A percentile compares a stretch with the other conserved stretches of the same genome.
Conservation (phyloP, 441 rosid genomes). For the Jatropha podagrica region DNA sequence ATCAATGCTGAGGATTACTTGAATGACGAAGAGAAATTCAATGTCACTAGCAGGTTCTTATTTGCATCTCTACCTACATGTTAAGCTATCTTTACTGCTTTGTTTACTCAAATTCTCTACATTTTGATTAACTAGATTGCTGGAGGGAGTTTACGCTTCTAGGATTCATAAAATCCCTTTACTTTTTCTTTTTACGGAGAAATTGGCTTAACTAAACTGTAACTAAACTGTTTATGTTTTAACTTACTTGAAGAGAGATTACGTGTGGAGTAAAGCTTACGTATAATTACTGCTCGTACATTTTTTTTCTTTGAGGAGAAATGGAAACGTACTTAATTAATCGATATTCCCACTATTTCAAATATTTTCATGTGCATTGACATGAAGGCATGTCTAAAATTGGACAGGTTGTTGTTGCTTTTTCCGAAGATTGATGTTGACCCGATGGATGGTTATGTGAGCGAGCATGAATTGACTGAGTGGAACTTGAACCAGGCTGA, state of each 20-base stretch:
- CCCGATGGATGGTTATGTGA: constrained; percentile 72
- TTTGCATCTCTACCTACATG: background rate
- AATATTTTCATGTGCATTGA: background rate
- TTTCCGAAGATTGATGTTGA: constrained; percentile 91
- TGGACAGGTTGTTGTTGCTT: constrained; percentile 63
- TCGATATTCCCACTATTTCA: too few relatives aligned
- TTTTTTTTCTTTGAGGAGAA: background rate
- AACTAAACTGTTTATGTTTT: background rate
- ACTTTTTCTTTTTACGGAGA: background rate
- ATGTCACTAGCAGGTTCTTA: constrained; percentile 69
- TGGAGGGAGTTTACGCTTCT: background rate
- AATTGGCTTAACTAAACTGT: background rate
- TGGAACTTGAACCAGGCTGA: constrained; percentile 75
- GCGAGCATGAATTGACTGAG: constrained; percentile 73
- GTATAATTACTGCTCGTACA: background rate
- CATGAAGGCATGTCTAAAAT: constrained; percentile 10
- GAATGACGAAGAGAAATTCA: constrained; percentile 82
- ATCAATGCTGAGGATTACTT: constrained; percentile 91
- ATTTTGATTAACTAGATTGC: background rate
- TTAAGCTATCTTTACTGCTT: background rate
- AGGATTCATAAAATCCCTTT: background rate
- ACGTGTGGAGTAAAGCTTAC: background rate
- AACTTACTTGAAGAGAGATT: background rate
- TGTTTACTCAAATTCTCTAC: background rate
- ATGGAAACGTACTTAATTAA: background rate